Conservation (phyloP, 1,284 basidiomycete genomes). For the Trichosporon ovoides region DNA sequence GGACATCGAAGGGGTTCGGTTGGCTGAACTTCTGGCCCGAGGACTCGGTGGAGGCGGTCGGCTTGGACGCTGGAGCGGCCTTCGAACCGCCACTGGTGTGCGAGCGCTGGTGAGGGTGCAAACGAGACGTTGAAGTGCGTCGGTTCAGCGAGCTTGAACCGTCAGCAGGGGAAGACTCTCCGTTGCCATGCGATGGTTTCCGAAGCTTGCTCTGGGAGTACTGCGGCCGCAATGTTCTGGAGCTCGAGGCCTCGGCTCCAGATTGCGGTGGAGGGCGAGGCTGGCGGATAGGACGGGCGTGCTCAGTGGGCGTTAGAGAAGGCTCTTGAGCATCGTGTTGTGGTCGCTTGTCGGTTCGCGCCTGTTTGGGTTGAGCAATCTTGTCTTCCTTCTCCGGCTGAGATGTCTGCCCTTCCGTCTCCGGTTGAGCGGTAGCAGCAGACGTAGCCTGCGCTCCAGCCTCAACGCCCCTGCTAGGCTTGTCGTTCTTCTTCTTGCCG, state of each 20-base stretch:
- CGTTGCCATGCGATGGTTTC: background rate
- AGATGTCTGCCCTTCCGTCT: too few relatives aligned
- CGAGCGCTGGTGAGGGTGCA: background rate
- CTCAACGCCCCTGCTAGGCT: background rate
- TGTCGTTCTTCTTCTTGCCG: background rate
- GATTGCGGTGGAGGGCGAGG: background rate
- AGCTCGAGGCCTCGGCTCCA: background rate
- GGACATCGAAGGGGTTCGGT: background rate
- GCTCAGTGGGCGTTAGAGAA: background rate
- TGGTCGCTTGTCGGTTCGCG: background rate
- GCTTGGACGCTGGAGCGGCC: background rate
- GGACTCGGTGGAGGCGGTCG: background rate
- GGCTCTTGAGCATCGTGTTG: background rate
- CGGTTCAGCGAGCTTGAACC: background rate
- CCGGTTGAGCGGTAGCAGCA: too few relatives aligned
- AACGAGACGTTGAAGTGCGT: background rate
- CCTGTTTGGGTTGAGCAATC: background rate
- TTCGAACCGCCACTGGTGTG: background rate
- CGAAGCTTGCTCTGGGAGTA: background rate
- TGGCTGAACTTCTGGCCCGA: background rate
- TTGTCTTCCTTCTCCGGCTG: background rate
- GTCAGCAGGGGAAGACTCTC: background rate
- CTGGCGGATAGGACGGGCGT: background rate
- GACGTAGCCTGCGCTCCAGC: too few relatives aligned
- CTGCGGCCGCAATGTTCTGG: background rate